Evolutionary conservation across 2,329 filamentous ascomycete species (phyloP), one percentile per base, ranked within the genome.

Genomic region (Ophiobolus disseminans): DNA sequence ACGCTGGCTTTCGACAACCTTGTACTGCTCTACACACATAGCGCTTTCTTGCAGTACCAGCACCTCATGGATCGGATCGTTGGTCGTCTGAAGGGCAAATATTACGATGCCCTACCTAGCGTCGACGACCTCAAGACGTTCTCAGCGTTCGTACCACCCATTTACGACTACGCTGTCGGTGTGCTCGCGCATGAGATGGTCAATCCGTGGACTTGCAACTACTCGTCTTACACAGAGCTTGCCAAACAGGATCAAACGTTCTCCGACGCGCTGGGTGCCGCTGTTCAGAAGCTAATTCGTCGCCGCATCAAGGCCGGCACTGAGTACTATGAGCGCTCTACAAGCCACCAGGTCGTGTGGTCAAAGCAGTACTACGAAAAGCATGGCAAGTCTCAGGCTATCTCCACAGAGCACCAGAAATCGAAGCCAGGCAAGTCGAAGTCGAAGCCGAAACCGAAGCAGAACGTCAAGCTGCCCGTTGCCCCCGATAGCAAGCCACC

Each of bases 11-110:
- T 57, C 3, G 23, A 48, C 10, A 28, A 52, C 9, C 54, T 66
- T 7, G 31, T 58, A 31, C n/a, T 36, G 8, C 36, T 63, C 16
- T 61, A 56, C 28, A 32, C 40, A 14, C 60, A 65, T 26, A 45
- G 45, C 20, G 38, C 30, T 20, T 45, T 63, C 56, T 32, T 66
- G 1, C 32, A 61, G n/a, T 65, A 60, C 21, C 11, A 32, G 0
- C 6, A 19, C 1, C 40, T 63, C 2, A 51, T 40, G 50, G 39
- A 41, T 7, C 53, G 55, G 5, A 42, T 55, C 3, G n/a, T 43
- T 11, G 28, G 30, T 25, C 47, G 53, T 2, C 39, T 64, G 2
- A 47, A 45, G 13, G 35, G 35, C 16, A 48, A 44, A 21, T 37
- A 55, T 5, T 40, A 35, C 17, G 16, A 39, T 3, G 13, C 19